Evolutionary conservation across 306 rosid species (phyloP).

Genomic region (Crotalaria pallida): DNA sequence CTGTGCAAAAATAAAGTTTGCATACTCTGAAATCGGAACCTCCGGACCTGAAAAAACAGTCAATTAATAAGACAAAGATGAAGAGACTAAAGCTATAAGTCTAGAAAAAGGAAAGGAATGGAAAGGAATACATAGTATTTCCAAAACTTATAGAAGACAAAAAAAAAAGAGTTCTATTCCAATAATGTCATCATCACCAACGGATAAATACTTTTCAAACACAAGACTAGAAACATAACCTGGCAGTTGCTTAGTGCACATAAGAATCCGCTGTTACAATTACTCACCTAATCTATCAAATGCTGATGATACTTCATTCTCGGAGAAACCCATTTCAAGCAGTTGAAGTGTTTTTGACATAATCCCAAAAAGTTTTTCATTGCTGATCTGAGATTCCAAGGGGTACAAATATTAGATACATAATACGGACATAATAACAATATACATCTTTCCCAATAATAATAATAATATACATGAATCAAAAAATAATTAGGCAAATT

Average conservation of each 20-base stretch:
- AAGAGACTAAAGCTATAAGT: conserved; percentile 13
- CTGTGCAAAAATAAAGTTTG: conserved; percentile 56
- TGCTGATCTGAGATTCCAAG: conserved; percentile 37
- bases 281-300: conserved; percentile 74
- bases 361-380: conserved; percentile 75
- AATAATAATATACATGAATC: not conserved
- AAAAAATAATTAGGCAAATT: not conserved
- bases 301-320: conserved; percentile 80
- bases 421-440: not conserved
- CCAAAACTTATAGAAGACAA: conserved; percentile 14
- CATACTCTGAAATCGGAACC: conserved; percentile 61
- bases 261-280: conserved; percentile 15
- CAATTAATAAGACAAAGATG: conserved; percentile 13
- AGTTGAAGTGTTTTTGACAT: conserved; percentile 82
- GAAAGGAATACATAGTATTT: conserved; percentile 6
- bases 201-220: conserved; percentile 11
- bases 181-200: not conserved
- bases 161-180: not conserved
- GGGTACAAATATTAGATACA: conserved; percentile 7
- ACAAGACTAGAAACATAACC: not conserved
- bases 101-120: not conserved
- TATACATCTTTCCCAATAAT: too few relatives aligned
- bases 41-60: conserved; percentile 60
- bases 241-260: not conserved
- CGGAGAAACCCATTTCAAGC: conserved; percentile 96